These are phyloP conservation scores for Iris pallida DNA, from an alignment of 116 monocot species.

Conservation along the genomic window DNA sequence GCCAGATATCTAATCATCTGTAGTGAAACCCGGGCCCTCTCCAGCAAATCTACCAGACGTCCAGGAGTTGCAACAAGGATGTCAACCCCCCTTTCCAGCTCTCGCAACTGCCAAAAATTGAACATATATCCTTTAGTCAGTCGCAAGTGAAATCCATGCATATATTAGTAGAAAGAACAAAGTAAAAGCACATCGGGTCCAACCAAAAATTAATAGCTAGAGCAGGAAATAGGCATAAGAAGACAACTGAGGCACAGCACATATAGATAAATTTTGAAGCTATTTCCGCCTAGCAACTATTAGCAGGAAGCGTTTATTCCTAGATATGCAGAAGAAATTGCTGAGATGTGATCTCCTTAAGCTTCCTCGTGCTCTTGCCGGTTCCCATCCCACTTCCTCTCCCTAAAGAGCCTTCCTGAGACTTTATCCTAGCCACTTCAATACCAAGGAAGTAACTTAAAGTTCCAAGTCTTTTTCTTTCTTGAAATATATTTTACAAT, in stretches of 20 bases:
- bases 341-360: too few relatives aligned
- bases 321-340: neutral
- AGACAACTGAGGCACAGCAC: neutral
- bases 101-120: slow-evolving; percentile 24
- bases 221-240: neutral
- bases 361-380: too few relatives aligned
- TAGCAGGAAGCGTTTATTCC: neutral
- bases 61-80: slow-evolving; percentile 52
- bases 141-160: neutral
- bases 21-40: slow-evolving; percentile 42
- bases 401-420: too few relatives aligned
- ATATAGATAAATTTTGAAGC: neutral
- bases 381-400: too few relatives aligned
- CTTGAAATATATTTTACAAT: too few relatives aligned
- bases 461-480: too few relatives aligned
- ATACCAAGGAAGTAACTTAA: too few relatives aligned
- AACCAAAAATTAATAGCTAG: neutral
- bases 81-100: slow-evolving; percentile 45
- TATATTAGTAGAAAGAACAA: neutral
- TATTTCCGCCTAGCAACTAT: neutral
- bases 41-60: slow-evolving; percentile 44
- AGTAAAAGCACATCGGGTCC: neutral
- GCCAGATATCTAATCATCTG: slow-evolving; percentile 43
- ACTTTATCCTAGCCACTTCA: too few relatives aligned
- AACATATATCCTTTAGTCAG: neutral